Conservation (phyloP, 805 yeast genomes). For the Wickerhamomyces silvicola region DNA sequence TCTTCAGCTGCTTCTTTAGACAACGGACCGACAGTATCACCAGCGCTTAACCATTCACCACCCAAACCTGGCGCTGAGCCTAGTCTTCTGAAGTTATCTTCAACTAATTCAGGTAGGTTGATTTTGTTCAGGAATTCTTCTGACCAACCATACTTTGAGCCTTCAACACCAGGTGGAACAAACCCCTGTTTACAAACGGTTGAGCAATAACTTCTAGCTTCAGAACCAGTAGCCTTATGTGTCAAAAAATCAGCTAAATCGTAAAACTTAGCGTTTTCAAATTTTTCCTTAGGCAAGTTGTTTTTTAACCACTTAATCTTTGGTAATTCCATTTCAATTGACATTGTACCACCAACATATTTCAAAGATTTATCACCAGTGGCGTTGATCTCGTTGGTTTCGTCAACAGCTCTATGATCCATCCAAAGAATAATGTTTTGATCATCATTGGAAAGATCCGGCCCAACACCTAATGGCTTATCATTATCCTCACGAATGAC, state of each 20-base stretch:
- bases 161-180: slow-evolving; percentile 88
- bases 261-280: slow-evolving; percentile 67
- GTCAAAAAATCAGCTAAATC: slow-evolving; percentile 91
- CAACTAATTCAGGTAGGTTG: slow-evolving; percentile 71
- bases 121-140: slow-evolving; percentile 61
- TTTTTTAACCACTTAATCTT: slow-evolving; percentile 95
- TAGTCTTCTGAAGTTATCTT: slow-evolving; percentile 65
- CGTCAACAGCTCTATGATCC: slow-evolving; percentile 92
- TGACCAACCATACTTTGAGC: slow-evolving; percentile 85
- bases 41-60: slow-evolving; percentile 78
- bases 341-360: slow-evolving; percentile 96
- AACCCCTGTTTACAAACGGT: slow-evolving; percentile 95
- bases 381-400: slow-evolving; percentile 74
- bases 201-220: slow-evolving; percentile 83
- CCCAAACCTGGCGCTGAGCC: slow-evolving; percentile 78
- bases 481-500: slow-evolving; percentile 62
- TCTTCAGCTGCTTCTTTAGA: slow-evolving; percentile 64
- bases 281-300: slow-evolving; percentile 58
- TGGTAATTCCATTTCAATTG: slow-evolving; percentile 97
- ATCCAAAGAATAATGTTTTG: slow-evolving; percentile 94
- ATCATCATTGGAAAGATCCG: slow-evolving; percentile 63
- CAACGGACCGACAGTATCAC: slow-evolving; percentile 79
- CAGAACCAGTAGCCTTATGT: slow-evolving; percentile 82
- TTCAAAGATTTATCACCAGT: slow-evolving; percentile 74
- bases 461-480: slow-evolving; percentile 83